Evolutionary conservation across 2,329 filamentous ascomycete genomes (phyloP), one percentile per base, ranked within the genome.

Genomic region (Arthrobotrys musiformis): DNA sequence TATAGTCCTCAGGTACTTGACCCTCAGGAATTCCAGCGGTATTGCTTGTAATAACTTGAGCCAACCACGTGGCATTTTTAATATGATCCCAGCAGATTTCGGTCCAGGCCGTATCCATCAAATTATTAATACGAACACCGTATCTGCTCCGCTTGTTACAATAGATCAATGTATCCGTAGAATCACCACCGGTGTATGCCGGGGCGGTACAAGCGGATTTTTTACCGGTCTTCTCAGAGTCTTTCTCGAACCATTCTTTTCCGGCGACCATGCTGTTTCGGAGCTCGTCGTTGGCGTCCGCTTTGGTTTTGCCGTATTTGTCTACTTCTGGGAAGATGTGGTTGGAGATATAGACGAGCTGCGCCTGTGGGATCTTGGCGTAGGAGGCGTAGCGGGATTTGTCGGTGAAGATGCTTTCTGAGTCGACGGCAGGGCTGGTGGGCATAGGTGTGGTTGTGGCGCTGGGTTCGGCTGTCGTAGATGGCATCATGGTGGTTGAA

Each of bases 201-300:
- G 50, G 50, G 7, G 28, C 50, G 28, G 50, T 35, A 35, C 50
- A 56, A 22, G 8, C 15, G n/a, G 50, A 19, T 7, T 17, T 4
- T 19, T 33, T 28, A 22, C 28, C 28, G 17, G 33, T 30, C n/a
- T 26, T 40, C 8, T 17, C 11, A 7, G 6, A 11, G 8, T n/a
- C 7, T 1, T 13, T 26, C 24, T 66, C 62, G 37, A 50, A 24
- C 4, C 44, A 56, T 13, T 11, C 50, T 40, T 69, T 69, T 13
- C 37, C 64, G 28, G n/a, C 28, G n/a, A 58, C 40, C 37, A 69
- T 69, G 19, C 64, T 69, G 30, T 69, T 69, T n/a, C 9, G 8
- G 4, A 69, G 19, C 7, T 46, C 52, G 0, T n/a, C 13, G 11
- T 17, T 2, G 2, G 50, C 50, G 4, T 9, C 7, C 6, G 13